phyloP scores from a whole-genome alignment of 2,329 filamentous ascomycete species.

The Alternaria triticimaculans region DNA sequence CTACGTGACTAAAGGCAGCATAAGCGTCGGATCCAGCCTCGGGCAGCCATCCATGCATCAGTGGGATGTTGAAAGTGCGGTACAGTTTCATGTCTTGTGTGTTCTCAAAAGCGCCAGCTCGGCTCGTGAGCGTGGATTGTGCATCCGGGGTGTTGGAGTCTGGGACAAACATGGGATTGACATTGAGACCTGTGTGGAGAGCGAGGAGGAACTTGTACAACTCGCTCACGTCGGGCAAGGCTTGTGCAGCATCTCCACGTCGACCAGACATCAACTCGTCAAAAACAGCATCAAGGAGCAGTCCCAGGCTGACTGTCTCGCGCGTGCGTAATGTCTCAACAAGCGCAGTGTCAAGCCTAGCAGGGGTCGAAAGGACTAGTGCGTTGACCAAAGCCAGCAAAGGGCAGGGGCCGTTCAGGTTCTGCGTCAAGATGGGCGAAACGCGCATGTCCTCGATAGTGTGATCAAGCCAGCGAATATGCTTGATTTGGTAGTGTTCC shows the following conservation, averaged over 20 bases:
- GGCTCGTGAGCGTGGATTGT: conserved; percentile 40
- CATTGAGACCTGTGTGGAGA: conserved; percentile 96
- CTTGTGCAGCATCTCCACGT: conserved; percentile 66
- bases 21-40: conserved; percentile 68
- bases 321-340: conserved; percentile 78
- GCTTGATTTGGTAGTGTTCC: conserved; percentile 93
- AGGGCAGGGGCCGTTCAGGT: conserved; percentile 92
- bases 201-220: conserved; percentile 87
- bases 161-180: conserved; percentile 87
- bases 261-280: conserved; percentile 88
- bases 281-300: conserved; percentile 87
- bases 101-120: conserved; percentile 80
- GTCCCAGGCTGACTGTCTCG: conserved; percentile 85
- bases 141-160: conserved; percentile 49
- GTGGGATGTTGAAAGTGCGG: conserved; percentile 82
- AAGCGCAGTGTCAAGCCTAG: conserved; percentile 70
- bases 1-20: conserved; percentile 73
- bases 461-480: conserved; percentile 81
- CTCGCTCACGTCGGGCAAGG: conserved; percentile 84
- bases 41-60: conserved; percentile 95
- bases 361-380: conserved; percentile 80
- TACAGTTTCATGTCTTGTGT: conserved; percentile 92
- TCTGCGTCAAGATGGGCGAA: conserved; percentile 91
- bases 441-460: conserved; percentile 67
- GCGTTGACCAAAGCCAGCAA: conserved; percentile 93